A percentile compares a stretch with the other conserved stretches of the same genome.
Evolutionary conservation across 352 stramenopile genomes (phyloP).

Genomic region (Phytophthora uliginosa): DNA sequence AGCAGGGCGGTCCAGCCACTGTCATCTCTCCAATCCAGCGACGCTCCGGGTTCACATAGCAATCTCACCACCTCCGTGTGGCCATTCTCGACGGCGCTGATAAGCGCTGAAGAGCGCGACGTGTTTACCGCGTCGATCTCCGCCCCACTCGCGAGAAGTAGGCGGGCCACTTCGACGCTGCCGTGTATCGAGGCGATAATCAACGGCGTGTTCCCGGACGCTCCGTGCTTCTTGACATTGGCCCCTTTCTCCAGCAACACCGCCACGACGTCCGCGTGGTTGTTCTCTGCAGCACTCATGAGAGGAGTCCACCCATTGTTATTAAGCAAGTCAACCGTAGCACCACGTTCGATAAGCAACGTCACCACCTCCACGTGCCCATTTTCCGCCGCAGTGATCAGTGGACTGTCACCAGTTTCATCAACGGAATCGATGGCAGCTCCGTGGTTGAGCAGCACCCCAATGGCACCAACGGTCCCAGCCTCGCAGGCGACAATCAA

Average conservation of each 20-base stretch:
- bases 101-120: background rate
- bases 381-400: conserved; percentile 20
- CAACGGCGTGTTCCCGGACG: background rate
- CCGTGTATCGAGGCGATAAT: conserved; percentile 1
- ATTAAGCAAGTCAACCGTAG: background rate
- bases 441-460: background rate
- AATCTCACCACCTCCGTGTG: background rate
- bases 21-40: background rate
- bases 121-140: background rate
- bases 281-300: background rate
- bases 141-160: background rate
- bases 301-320: conserved; percentile 5
- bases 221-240: conserved; percentile 13
- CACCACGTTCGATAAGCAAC: conserved; percentile 15
- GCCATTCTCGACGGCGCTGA: background rate
- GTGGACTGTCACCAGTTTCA: conserved; percentile 2
- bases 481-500: background rate
- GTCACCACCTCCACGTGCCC: conserved; percentile 1
- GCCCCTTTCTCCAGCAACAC: conserved; percentile 5
- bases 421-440: conserved; percentile 11
- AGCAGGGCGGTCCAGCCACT: background rate
- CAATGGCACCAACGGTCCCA: conserved; percentile 1
- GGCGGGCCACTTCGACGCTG: background rate
- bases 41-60: background rate
- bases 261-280: conserved; percentile 3